Conservation (phyloP, 371 early-diverging fungal species). For the Syncephalastrum contaminatum region DNA sequence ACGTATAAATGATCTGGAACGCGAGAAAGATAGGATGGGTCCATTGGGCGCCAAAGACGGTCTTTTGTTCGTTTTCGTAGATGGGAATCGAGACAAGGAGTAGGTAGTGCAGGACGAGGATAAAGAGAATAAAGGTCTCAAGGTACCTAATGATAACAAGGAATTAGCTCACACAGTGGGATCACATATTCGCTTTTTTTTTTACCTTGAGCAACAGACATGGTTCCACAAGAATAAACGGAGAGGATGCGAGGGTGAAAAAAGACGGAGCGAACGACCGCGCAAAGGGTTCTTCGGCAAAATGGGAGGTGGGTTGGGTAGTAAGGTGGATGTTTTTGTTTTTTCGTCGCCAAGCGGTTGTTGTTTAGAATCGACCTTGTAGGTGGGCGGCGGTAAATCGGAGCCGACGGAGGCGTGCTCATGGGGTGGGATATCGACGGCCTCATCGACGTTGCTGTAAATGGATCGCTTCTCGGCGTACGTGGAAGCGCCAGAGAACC, state of each 20-base stretch:
- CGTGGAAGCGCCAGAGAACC: no score
- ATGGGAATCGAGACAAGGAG: slow-evolving; percentile 55
- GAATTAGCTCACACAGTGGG: slow-evolving; percentile 1
- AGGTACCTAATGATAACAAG: slow-evolving; percentile 27
- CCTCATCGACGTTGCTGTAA: neutral
- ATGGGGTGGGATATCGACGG: neutral
- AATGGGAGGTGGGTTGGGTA: neutral
- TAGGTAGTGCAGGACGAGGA: slow-evolving; percentile 55
- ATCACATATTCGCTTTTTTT: slow-evolving; percentile 1
- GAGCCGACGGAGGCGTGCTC: no score
- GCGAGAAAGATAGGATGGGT: slow-evolving; percentile 46
- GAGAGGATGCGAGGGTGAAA: slow-evolving; percentile 24
- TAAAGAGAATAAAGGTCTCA: slow-evolving; percentile 40
- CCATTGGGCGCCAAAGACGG: slow-evolving; percentile 50
- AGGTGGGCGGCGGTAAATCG: no score
- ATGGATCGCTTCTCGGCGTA: neutral
- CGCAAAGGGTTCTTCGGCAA: slow-evolving; percentile 19
- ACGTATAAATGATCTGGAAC: slow-evolving; percentile 55
- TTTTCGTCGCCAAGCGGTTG: neutral
- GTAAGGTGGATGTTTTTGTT: neutral
- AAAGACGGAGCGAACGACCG: slow-evolving; percentile 25
- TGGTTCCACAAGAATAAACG: slow-evolving; percentile 32
- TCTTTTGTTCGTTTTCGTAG: slow-evolving; percentile 40
- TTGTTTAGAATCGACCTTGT: no score
- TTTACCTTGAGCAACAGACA: slow-evolving; percentile 41